These are phyloP conservation scores for Pichia norvegensis DNA, from an alignment of 1,139 yeast species.

Conservation along the genomic window DNA sequence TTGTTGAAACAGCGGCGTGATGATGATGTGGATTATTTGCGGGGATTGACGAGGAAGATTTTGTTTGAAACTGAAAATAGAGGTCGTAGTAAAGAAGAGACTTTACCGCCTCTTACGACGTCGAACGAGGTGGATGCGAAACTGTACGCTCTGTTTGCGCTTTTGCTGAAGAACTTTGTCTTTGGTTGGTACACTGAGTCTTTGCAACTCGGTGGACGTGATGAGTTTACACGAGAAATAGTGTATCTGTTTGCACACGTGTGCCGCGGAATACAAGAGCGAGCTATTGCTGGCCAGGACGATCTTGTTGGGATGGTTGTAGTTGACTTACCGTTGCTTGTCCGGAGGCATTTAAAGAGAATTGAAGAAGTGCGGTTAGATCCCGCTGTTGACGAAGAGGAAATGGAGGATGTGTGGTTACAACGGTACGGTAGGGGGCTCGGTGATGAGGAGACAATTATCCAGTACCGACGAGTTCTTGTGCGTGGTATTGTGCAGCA, in stretches of 20 bases:
- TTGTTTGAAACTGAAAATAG: no score
- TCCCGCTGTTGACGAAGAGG: conserved; percentile 8
- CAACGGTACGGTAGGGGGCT: conserved; percentile 16
- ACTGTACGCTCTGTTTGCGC: conserved; percentile 37
- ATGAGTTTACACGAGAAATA: conserved; percentile 34
- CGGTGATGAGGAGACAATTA: conserved; percentile 26
- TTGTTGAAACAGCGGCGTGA: background rate
- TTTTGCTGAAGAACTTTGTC: conserved; percentile 38
- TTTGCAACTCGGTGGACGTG: conserved; percentile 32
- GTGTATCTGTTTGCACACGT: conserved; percentile 32
- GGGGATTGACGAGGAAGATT: background rate
- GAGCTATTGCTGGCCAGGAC: conserved; percentile 18
- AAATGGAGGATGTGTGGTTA: conserved; percentile 11
- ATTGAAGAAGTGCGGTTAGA: conserved; percentile 3
- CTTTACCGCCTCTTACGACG: conserved; percentile 7
- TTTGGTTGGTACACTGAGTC: conserved; percentile 35
- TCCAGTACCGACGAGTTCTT: conserved; percentile 25
- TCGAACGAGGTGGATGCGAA: conserved; percentile 31
- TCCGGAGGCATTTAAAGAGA: conserved; percentile 12
- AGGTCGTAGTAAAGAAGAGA: no score
- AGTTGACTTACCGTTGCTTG: conserved; percentile 26
- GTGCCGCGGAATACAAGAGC: conserved; percentile 31
- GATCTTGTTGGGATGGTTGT: conserved; percentile 38
- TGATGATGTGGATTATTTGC: background rate
- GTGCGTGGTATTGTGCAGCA: conserved; percentile 29